Evolutionary conservation across 1,284 basidiomycete genomes (phyloP).

Genomic region (Fomitopsis schrenkii): DNA sequence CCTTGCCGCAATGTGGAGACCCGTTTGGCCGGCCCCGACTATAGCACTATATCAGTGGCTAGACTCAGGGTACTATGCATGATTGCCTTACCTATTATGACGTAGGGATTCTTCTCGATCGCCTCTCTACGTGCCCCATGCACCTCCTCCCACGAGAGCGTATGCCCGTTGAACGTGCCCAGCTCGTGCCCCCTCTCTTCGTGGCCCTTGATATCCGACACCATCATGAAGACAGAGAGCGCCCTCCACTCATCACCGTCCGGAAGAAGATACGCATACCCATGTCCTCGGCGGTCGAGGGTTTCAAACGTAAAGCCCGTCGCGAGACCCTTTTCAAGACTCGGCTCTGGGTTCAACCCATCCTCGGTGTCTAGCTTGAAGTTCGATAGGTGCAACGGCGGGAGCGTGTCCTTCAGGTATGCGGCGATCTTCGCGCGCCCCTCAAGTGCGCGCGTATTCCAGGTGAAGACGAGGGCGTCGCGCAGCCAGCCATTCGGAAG

Average conservation of each 20-base stretch:
- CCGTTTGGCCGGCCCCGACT: conserved; percentile 56
- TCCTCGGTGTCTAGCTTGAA: conserved; percentile 4
- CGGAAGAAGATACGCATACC: conserved; percentile 31
- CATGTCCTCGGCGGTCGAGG: conserved; percentile 30
- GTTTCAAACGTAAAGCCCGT: conserved; percentile 40
- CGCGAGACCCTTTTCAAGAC: conserved; percentile 14
- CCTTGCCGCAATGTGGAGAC: conserved; percentile 48
- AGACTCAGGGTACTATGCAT: neutral
- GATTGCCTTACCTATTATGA: conserved; percentile 22
- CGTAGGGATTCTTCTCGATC: conserved; percentile 23
- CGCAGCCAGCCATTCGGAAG: conserved; percentile 20
- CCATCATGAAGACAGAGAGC: conserved; percentile 23
- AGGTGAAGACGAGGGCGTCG: conserved; percentile 55
- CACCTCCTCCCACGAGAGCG: conserved; percentile 18
- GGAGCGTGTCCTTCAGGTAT: conserved; percentile 41
- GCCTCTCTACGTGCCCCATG: conserved; percentile 11
- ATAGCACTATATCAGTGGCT: neutral
- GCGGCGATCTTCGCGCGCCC: conserved; percentile 34
- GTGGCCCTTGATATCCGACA: conserved; percentile 27
- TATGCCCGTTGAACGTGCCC: conserved; percentile 16
- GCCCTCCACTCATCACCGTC: conserved; percentile 19
- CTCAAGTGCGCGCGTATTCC: conserved; percentile 57
- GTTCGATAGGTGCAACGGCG: conserved; percentile 28
- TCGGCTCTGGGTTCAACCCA: conserved; percentile 2
- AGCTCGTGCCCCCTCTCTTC: conserved; percentile 21